Conservation (phyloP, 139 green algal genomes). For the Chlorella sorokiniana region DNA sequence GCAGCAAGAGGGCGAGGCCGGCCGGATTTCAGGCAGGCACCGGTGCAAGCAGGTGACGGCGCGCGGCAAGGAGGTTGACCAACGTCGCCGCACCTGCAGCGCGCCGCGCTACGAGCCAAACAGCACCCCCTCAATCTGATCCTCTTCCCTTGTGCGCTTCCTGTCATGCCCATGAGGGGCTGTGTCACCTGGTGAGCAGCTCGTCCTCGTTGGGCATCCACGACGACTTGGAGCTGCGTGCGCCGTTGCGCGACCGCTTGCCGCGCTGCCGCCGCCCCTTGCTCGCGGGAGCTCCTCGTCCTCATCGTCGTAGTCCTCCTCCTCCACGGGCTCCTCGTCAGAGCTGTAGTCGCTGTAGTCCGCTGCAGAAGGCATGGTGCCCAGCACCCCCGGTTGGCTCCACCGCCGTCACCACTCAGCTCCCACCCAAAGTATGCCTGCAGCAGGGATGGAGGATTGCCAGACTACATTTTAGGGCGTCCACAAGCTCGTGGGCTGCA, state of each 20-base stretch:
- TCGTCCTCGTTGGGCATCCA: constrained; percentile 60
- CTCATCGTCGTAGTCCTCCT: neutral
- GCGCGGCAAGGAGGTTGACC: constrained; percentile 14
- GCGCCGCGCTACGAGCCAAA: neutral
- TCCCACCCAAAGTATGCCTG: too few relatives aligned
- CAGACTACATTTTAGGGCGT: too few relatives aligned
- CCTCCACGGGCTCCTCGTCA: neutral
- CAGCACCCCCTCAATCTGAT: neutral
- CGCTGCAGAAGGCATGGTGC: neutral
- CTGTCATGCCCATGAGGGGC: too few relatives aligned
- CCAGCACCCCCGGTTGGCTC: too few relatives aligned
- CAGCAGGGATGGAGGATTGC: too few relatives aligned
- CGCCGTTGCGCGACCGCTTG: neutral
- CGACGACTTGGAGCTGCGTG: constrained; percentile 45
- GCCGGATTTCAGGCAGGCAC: neutral
- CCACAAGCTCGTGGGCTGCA: too few relatives aligned
- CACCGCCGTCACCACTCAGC: too few relatives aligned
- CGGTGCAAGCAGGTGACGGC: neutral
- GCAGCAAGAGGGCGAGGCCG: too few relatives aligned
- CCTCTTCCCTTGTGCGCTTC: too few relatives aligned
- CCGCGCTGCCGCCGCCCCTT: neutral
- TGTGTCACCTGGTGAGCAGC: constrained; percentile 52
- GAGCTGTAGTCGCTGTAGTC: constrained; percentile 1
- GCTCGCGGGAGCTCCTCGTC: neutral
- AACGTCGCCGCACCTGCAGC: neutral